phyloP scores from a whole-genome alignment of 1,284 basidiomycete genomes.

The Cryptococcus sp. region DNA sequence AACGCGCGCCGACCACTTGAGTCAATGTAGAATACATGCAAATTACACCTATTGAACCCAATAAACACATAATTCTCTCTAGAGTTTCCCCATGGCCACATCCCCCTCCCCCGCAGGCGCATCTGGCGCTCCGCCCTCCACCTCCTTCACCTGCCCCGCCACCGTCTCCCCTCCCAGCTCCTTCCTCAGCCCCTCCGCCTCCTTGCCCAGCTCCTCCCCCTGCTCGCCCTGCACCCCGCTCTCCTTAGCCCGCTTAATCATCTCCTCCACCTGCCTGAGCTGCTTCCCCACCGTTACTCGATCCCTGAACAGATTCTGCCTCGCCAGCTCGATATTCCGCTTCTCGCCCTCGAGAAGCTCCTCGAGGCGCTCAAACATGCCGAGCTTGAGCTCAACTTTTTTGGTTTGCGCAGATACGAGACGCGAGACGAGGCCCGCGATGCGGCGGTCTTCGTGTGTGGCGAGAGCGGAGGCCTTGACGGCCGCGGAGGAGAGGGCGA shows the following conservation, averaged over 20 bases:
- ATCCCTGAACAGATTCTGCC: conserved; percentile 48
- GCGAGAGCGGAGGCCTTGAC: conserved; percentile 80
- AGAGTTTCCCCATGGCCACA: not conserved
- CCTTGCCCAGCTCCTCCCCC: conserved; percentile 3
- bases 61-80: conserved; percentile 1
- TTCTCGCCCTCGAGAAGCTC: conserved; percentile 79
- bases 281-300: conserved; percentile 38
- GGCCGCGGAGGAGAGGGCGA: conserved; percentile 85
- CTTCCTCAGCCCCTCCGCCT: conserved; percentile 5
- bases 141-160: conserved; percentile 11
- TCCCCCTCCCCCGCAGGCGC: not conserved
- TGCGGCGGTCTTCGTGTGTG: conserved; percentile 76
- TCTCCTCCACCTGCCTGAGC: conserved; percentile 38
- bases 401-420: conserved; percentile 87
- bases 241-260: conserved; percentile 37
- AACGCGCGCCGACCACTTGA: no score
- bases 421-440: conserved; percentile 73
- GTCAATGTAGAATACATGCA: conserved; percentile 3
- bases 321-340: conserved; percentile 46
- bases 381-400: conserved; percentile 90
- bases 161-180: conserved; percentile 6
- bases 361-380: conserved; percentile 87
- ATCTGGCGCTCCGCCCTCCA: conserved; percentile 4
- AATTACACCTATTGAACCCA: conserved; percentile 2
- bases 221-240: not conserved